Base-by-base conservation (phyloP, 2,329 filamentous ascomycete species). In the Fusarium nurragi region DNA sequence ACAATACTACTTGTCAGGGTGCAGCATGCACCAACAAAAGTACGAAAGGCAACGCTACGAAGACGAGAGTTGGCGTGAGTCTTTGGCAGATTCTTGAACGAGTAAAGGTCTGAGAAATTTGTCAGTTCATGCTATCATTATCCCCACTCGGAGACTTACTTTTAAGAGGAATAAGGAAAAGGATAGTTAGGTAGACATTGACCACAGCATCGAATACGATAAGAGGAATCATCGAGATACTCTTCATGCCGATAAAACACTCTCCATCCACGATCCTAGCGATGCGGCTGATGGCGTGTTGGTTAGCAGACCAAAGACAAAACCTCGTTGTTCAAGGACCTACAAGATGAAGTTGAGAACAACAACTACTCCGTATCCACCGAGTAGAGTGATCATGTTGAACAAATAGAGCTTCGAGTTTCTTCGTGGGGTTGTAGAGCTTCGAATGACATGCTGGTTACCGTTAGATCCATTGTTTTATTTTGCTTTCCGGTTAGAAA, bases 201-300 rank as follows among this genome's bases (percentile, higher is more conserved):
- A 88, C 82, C 3, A 87, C 64, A 13, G 86, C 76, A 63, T 90
- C 87, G 62, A 88, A 88, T 0, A 78, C 77, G 40, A 90, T 86
- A 12, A 90, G 79, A 1, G 87, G 86, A 25, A 89, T 81, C 79
- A 89, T 85, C 6, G 84, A 83, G 6, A 81, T 74, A 47, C 78
- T 83, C 67, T 84, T 75, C 82, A 89, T 86, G 18, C 88, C 88
- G 52, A 90, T 88, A 54, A 86, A 81, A 66, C 88, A 90, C 39
- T 82, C 75, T 3, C 83, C 84, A 12, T 85, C 71, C 4, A 84
- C 77, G 49, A 88, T 82, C 53, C 80, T 81, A 4, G 84, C 81
- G 40, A 88, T 85, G 6, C 87, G 86, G 68, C 84, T 86, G 56
- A 19, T 13, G 19, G 39, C 12, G 11, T 25, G 3, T 11, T 45